Evolutionary conservation across 805 yeast genomes (phyloP), one percentile per base, ranked within the genome.

Genomic region (Saccharomycopsis selenospora): DNA sequence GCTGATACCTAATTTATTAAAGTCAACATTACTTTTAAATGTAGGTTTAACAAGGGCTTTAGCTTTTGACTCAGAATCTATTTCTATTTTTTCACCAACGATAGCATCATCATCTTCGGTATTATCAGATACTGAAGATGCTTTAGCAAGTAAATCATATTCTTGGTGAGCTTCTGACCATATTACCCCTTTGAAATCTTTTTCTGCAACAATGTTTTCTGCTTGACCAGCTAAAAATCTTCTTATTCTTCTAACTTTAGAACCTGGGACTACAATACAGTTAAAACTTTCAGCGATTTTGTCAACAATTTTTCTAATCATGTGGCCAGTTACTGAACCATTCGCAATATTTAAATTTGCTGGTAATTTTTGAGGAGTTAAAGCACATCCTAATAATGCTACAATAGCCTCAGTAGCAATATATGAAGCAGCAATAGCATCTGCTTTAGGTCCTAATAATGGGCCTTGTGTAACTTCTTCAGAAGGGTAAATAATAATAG

Each of bases 201-300:
- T 77, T 69, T 91, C 99, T 33, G 90, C 91, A 55, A 89, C 93
- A 48, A 89, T 71, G 62, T 89, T 93, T 61, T 88, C 95, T 51
- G 90, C 82, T 71, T 93, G 99, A 47, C 99, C 99, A 36, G 95
- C 95, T 61, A 93, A 77, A 60, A 91, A 93, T 62, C 98, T 79
- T 71, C 96, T 79, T 50, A 90, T 75, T 65, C 96, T 78, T 69
- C 99, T 83, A 40, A 93, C 85, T 63, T 87, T 82, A 20, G 96
- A 86, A 0, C 96, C 95, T 26, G 98, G 98, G 30, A 86, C 88
- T 47, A 93, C 88, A 50, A 73, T 72, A 71, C 96, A 88, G 63
- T 84, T 79, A 68, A 81, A 93, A 1, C 83, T 71, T 50, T 75
- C 75, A n/a, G 96, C 98, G 59, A 93, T 74, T n/a, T 80, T 73